Evolutionary conservation across 768 basidiomycete genomes (phyloP), one percentile per base, ranked within the genome.

Genomic region (Mycena indigotica): DNA sequence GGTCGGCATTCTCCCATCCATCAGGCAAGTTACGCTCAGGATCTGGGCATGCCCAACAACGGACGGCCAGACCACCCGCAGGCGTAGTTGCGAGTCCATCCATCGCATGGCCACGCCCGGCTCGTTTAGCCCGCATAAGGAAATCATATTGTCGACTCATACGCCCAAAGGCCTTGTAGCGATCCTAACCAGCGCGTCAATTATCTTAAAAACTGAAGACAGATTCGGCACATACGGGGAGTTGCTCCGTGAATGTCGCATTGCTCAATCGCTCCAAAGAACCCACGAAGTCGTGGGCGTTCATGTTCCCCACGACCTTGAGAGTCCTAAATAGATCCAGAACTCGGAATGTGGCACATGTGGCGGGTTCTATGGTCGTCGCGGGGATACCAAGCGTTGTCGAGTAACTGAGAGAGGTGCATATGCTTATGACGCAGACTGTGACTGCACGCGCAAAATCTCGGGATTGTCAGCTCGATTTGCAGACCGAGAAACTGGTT

Each of bases 31-130:
- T 65, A 24, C 57, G 48, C 5, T 38, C 55, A 5, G 46, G 39
- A 17, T 56, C 53, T 2, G 65, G 65, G 45, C 65, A 66, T 5
- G 65, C 65, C 44, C 64, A 66, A 30, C 65, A 66, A 26, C 38
- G n/a, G n/a, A 66, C 60, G 5, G 61, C 61, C 12, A 55, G 25
- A 17, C 62, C 62, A 12, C 57, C 39, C 23, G 28, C 51, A 25
- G 41, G 38, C 49, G 13, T 57, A n/a, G 4, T 24, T 19, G 30
- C 28, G 13, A 63, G 28, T 50, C 52, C 63, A 40, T 28, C 32
- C 5, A 38, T 48, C 59, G 21, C 60, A 50, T 12, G 53, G 19
- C 30, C 50, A 16, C 54, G 55, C 44, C 28, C 52, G 52, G 15
- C 48, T 4, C 41, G 41, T 21, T 45, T 45, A 21, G 19, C 10